These are phyloP conservation scores for Hypomyces perniciosus DNA, from an alignment of 2,329 filamentous ascomycete species.

Conservation along the genomic window DNA sequence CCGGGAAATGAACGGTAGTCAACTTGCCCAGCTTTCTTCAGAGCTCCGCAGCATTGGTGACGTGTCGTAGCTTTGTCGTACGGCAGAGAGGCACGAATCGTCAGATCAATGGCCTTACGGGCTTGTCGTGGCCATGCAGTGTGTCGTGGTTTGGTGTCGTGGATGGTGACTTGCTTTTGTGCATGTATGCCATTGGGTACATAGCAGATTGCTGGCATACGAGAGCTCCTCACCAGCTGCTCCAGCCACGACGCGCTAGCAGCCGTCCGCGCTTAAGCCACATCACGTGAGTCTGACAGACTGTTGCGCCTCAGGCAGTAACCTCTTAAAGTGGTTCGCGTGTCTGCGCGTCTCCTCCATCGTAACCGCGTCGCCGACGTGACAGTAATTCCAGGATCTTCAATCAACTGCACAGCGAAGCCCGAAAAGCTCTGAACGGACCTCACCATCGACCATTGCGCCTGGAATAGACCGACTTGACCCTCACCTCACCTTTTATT, in stretches of 20 bases:
- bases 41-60: slow-evolving; percentile 11
- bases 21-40: slow-evolving; percentile 8
- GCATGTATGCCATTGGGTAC: slow-evolving; percentile 6
- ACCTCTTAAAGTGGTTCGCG: slow-evolving; percentile 32
- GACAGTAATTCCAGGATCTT: slow-evolving; percentile 22
- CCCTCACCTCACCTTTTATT: neutral
- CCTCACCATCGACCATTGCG: slow-evolving; percentile 1
- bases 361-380: slow-evolving; percentile 32
- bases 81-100: neutral
- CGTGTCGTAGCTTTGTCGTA: slow-evolving; percentile 1
- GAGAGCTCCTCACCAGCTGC: slow-evolving; percentile 5
- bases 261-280: slow-evolving; percentile 15
- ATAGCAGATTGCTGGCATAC: neutral
- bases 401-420: slow-evolving; percentile 4
- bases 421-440: slow-evolving; percentile 7
- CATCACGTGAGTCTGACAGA: slow-evolving; percentile 25
- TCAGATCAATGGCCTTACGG: slow-evolving; percentile 4
- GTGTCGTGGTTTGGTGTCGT: slow-evolving; percentile 1
- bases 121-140: slow-evolving; percentile 2
- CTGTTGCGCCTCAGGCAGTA: slow-evolving; percentile 28
- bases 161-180: slow-evolving; percentile 7
- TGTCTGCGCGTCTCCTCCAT: slow-evolving; percentile 30
- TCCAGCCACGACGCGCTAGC: slow-evolving; percentile 11
- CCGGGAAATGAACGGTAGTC: neutral
- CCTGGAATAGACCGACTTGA: neutral